phyloP scores from a whole-genome alignment of 768 basidiomycete species.

The Boletus patriciae region DNA sequence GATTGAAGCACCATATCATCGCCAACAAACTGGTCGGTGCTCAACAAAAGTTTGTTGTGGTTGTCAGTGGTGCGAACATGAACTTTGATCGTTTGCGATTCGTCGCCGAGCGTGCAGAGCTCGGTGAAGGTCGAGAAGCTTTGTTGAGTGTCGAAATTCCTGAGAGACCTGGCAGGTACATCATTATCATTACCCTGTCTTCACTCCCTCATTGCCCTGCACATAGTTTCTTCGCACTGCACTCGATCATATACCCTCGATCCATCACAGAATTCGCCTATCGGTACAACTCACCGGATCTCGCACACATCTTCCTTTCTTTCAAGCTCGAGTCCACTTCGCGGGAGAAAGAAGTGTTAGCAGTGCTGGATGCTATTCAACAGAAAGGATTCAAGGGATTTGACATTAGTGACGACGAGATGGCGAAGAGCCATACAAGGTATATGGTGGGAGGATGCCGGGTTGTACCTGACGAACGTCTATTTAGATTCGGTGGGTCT shows the following conservation, averaged over 20 bases:
- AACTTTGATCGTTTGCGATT: constrained; percentile 96
- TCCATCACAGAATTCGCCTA: constrained; percentile 96
- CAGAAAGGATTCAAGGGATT: constrained; percentile 73
- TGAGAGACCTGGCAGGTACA: constrained; percentile 86
- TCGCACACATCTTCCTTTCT: constrained; percentile 87
- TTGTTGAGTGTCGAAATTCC: constrained; percentile 93
- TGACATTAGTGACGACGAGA: constrained; percentile 93
- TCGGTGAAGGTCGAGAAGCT: constrained; percentile 94
- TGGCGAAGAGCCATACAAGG: constrained; percentile 91
- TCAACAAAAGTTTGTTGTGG: constrained; percentile 84
- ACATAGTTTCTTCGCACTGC: constrained; percentile 80
- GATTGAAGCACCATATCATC: constrained; percentile 83
- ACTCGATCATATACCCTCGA: constrained; percentile 86
- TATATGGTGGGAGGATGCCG: constrained; percentile 92
- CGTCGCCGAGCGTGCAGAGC: constrained; percentile 97
- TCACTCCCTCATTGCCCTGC: constrained; percentile 1
- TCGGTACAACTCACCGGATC: constrained; percentile 71
- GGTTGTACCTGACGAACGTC: constrained; percentile 75
- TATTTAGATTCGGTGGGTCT: constrained; percentile 88
- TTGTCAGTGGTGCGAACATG: constrained; percentile 98
- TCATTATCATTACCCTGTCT: background rate
- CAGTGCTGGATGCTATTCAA: constrained; percentile 63
- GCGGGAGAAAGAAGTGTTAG: constrained; percentile 60
- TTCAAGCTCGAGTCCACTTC: constrained; percentile 69
- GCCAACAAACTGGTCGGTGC: constrained; percentile 80